Conservation (phyloP, 306 rosid genomes). For the Lagenaria siceraria region DNA sequence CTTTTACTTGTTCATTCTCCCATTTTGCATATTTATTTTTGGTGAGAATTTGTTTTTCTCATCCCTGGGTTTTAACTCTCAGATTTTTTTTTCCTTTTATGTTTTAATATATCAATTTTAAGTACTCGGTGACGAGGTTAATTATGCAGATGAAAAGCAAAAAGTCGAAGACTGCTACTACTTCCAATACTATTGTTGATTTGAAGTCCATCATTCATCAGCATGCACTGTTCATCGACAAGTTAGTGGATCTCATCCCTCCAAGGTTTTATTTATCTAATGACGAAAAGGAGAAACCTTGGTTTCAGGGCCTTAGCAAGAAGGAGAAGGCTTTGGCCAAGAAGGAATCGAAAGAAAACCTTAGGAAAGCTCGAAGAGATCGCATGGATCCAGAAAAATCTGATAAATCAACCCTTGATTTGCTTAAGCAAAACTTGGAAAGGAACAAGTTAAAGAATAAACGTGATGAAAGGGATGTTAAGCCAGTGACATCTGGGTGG, state of each 20-base stretch:
- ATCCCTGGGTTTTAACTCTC: neutral
- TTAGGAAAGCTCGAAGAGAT: constrained; percentile 47
- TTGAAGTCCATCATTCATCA: constrained; percentile 6
- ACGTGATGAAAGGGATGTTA: constrained; percentile 20
- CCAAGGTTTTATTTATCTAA: constrained; percentile 61
- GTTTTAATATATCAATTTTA: neutral
- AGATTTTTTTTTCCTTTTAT: neutral
- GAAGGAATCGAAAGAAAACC: constrained; percentile 58
- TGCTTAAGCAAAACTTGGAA: constrained; percentile 42
- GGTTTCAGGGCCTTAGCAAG: constrained; percentile 80
- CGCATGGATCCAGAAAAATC: constrained; percentile 60
- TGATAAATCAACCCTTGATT: constrained; percentile 41
- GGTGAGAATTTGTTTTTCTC: neutral
- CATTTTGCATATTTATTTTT: neutral
- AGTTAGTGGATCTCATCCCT: constrained; percentile 65
- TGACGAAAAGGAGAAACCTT: constrained; percentile 54
- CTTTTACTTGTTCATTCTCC: neutral
- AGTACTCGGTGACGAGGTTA: neutral
- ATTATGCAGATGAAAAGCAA: neutral
- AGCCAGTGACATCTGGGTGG: constrained; percentile 22
- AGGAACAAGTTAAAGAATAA: constrained; percentile 23
- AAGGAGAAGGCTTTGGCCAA: constrained; percentile 34
- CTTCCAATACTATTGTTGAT: neutral
- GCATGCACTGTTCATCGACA: constrained; percentile 54
- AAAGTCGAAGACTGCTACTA: neutral